Evolutionary conservation across 2,329 filamentous ascomycete species (phyloP).

Genomic region (Elsinoe batatas): DNA sequence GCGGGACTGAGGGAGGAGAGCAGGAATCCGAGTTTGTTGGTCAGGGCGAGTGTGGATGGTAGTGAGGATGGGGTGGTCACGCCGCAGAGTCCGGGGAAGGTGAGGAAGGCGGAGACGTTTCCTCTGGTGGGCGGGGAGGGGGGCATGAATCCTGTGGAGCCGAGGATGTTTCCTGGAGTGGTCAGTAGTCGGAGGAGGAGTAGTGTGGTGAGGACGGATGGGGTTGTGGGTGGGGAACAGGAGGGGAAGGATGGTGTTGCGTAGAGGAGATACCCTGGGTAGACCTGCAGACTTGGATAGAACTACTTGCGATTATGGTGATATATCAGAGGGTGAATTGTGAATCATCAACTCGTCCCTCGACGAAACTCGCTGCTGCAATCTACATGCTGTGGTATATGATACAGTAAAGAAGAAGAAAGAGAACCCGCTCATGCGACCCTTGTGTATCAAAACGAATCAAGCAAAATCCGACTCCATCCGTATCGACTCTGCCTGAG

Average conservation of each 20-base stretch:
- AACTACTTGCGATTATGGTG: no score
- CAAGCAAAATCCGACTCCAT: no score
- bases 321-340: no score
- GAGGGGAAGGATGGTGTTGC: not conserved
- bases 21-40: slow-evolving; percentile 11
- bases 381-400: no score
- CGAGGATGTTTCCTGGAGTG: slow-evolving; percentile 62
- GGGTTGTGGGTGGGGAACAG: not conserved
- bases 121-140: slow-evolving; percentile 32
- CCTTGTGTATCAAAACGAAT: no score
- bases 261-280: not conserved
- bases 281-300: not conserved
- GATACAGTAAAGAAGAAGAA: no score
- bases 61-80: not conserved
- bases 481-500: not conserved
- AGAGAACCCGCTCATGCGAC: no score
- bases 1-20: not conserved
- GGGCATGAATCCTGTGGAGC: slow-evolving; percentile 37
- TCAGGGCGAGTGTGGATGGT: slow-evolving; percentile 21
- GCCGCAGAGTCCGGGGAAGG: not conserved
- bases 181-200: slow-evolving; percentile 39
- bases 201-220: slow-evolving; percentile 16
- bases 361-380: no score
- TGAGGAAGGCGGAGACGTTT: slow-evolving; percentile 6
- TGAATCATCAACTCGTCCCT: no score